Conservation (phyloP, 331 rosid genomes). For the Dryas integrifolia region DNA sequence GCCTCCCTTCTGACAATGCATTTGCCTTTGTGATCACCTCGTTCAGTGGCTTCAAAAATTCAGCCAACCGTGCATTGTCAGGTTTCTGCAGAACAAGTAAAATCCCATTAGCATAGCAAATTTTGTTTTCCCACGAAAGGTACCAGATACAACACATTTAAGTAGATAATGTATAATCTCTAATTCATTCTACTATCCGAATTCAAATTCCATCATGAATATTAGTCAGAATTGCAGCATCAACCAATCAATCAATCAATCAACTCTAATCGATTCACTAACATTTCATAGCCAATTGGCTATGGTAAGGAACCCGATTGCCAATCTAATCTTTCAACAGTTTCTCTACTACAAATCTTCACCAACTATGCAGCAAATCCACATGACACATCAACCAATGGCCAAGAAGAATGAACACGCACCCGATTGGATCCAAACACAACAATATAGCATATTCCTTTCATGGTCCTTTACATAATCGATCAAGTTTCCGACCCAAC, state of each 20-base stretch:
- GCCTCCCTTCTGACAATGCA: slow-evolving; percentile 75
- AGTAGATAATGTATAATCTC: not conserved
- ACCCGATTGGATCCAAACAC: slow-evolving; percentile 5
- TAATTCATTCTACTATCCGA: not conserved
- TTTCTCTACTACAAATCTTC: not conserved
- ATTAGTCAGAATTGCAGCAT: not conserved
- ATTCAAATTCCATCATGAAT: not conserved
- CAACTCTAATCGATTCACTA: not conserved
- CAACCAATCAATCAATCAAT: not conserved
- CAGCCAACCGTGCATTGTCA: slow-evolving; percentile 59
- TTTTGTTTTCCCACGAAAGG: not conserved
- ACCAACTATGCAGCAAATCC: not conserved
- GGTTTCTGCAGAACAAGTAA: slow-evolving; percentile 66
- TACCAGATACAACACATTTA: not conserved
- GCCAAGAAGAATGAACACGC: not conserved
- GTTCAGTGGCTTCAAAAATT: slow-evolving; percentile 83
- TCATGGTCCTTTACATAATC: not conserved
- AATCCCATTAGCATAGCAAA: slow-evolving; percentile 9
- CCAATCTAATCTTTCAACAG: not conserved
- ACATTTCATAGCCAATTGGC: not conserved
- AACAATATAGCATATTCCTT: not conserved
- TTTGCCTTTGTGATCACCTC: slow-evolving; percentile 60
- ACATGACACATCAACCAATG: not conserved
- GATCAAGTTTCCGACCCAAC: not conserved
- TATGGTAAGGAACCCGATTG: not conserved